Percentiles rank a stretch among this genome's conserved stretches.
Evolutionary conservation across 352 stramenopile species (phyloP).

Genomic region (Aphanomyces astaci): DNA sequence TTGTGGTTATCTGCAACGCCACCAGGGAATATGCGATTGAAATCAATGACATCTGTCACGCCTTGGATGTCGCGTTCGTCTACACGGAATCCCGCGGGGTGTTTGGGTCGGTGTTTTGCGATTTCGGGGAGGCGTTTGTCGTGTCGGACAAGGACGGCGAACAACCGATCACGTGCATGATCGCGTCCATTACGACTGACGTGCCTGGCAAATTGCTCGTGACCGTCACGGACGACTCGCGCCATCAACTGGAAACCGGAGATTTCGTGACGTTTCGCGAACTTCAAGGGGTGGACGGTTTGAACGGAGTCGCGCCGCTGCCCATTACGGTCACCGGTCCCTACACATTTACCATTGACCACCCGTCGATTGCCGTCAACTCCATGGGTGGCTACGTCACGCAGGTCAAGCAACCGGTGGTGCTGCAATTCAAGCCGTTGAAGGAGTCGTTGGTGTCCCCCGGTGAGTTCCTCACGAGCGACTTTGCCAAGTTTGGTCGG

Average conservation of each 20-base stretch:
- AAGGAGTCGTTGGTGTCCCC: constrained; percentile 74
- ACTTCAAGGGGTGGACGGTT: constrained; percentile 86
- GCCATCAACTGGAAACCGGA: constrained; percentile 95
- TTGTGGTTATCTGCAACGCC: constrained; percentile 82
- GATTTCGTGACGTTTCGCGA: constrained; percentile 95
- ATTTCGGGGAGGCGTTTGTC: constrained; percentile 95
- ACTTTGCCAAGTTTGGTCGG: constrained; percentile 97
- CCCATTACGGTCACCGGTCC: constrained; percentile 82
- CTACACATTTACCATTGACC: constrained; percentile 96
- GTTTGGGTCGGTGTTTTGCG: constrained; percentile 95
- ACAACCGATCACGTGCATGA: constrained; percentile 86
- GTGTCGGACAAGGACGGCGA: constrained; percentile 93
- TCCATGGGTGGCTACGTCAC: constrained; percentile 73
- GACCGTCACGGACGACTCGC: constrained; percentile 96
- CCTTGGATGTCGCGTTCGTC: constrained; percentile 87
- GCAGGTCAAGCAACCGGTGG: constrained; percentile 94
- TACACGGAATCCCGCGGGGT: constrained; percentile 87
- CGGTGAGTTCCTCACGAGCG: constrained; percentile 95
- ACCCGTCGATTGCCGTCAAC: constrained; percentile 44
- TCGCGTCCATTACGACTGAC: constrained; percentile 84
- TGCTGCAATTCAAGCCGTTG: constrained; percentile 90
- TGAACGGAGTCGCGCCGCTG: constrained; percentile 66
- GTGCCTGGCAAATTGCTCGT: constrained; percentile 49
- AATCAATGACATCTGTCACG: constrained; percentile 81
- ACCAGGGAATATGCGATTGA: constrained; percentile 54